These are phyloP conservation scores for Pyrenophora tritici-repentis DNA, from an alignment of 2,329 filamentous ascomycete species.

Conservation along the genomic window DNA sequence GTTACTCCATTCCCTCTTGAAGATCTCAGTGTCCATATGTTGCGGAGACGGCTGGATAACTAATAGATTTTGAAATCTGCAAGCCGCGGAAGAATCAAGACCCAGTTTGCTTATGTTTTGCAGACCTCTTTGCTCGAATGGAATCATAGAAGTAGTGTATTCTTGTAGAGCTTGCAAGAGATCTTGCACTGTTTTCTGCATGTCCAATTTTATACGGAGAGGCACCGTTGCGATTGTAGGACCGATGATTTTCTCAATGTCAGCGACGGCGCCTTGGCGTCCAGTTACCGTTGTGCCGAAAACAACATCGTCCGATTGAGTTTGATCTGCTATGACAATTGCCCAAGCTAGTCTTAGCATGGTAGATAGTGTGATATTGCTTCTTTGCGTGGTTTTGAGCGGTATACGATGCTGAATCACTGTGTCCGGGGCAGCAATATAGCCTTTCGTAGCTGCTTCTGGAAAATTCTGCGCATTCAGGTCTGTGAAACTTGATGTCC, in stretches of 20 bases:
- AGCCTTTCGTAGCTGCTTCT: too few species aligned
- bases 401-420: too few species aligned
- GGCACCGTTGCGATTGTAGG: slow-evolving; percentile 51
- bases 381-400: too few species aligned
- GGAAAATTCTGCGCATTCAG: too few species aligned
- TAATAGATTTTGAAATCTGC: slow-evolving; percentile 57
- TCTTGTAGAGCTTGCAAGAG: slow-evolving; percentile 19
- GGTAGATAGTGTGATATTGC: not conserved
- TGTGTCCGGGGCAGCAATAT: too few species aligned
- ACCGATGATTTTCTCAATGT: slow-evolving; percentile 47
- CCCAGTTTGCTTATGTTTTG: slow-evolving; percentile 28
- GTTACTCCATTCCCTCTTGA: not conserved
- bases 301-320: slow-evolving; percentile 36
- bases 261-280: slow-evolving; percentile 44
- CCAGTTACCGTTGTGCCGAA: slow-evolving; percentile 49
- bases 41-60: slow-evolving; percentile 59
- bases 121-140: slow-evolving; percentile 39
- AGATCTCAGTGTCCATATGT: not conserved
- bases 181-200: slow-evolving; percentile 11
- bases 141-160: slow-evolving; percentile 24
- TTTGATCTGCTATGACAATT: slow-evolving; percentile 26
- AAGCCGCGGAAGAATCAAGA: not conserved
- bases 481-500: too few species aligned
- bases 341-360: slow-evolving; percentile 38
- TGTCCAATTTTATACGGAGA: slow-evolving; percentile 27